phyloP scores from a whole-genome alignment of 495 filamentous ascomycete species.

The Pyrenula massariospora region DNA sequence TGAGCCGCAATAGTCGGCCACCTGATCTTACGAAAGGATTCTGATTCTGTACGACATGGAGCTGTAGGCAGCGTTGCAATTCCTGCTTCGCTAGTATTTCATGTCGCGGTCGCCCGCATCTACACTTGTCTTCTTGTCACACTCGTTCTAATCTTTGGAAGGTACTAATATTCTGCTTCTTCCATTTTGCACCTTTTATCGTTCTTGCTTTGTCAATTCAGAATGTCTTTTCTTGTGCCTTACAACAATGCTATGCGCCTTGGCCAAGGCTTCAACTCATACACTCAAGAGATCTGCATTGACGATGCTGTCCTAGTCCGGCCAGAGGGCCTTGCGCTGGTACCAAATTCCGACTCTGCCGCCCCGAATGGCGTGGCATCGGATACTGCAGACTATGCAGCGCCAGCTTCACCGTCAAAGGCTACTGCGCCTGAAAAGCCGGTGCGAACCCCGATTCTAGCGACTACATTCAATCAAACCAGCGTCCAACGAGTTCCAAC shows the following conservation, averaged over 20 bases:
- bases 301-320: slow-evolving; percentile 14
- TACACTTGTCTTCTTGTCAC: not conserved
- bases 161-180: not conserved
- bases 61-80: too few species aligned
- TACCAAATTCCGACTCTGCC: not conserved
- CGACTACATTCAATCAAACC: not conserved
- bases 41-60: too few species aligned
- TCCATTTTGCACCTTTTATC: not conserved
- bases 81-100: not conserved
- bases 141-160: not conserved
- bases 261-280: slow-evolving; percentile 20
- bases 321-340: not conserved
- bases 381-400: not conserved
- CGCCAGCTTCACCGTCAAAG: not conserved
- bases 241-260: slow-evolving; percentile 19
- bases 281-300: slow-evolving; percentile 15
- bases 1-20: not conserved
- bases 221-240: slow-evolving; percentile 8
- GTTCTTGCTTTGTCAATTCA: not conserved
- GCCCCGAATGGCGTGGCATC: not conserved
- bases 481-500: not conserved
- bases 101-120: not conserved
- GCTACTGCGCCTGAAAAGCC: not conserved
- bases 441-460: not conserved
- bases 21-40: too few species aligned